Evolutionary conservation across 2,329 filamentous ascomycete genomes (phyloP), one percentile per base, ranked within the genome.

Genomic region (Colletotrichum sp.): DNA sequence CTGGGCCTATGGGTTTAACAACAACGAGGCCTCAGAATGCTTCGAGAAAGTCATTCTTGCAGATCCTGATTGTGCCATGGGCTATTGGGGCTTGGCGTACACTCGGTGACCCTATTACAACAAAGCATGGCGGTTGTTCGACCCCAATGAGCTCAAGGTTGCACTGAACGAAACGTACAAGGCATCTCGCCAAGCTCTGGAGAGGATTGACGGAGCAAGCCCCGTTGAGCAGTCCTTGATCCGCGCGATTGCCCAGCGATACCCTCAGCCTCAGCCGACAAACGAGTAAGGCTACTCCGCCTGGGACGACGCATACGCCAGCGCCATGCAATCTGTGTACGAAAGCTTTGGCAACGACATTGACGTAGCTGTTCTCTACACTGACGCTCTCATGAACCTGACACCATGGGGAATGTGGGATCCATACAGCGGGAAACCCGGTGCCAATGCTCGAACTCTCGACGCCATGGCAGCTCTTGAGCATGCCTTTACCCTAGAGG

Each of bases 1-100:
- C 21, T 93, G 91, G 91, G 85, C 84, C n/a, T 92, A 91, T 80
- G 89, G 84, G 7, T 93, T 92, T 83, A 92, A 92, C 76, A 90
- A 92, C 78, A 88, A 89, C 77, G 91, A 92, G 80, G 88, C 90
- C 2, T 85, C 84, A 16, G 78, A 79, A 38, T 91, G 89, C 79
- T 91, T 90, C 75, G 80, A 87, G 68, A 81, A 84, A 38, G 88
- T 86, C 6, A 85, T 88, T 21, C 77, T 79, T 4, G 81, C 85
- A 66, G 89, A 91, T 75, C 77, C 81, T 0, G 75, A 81, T 6
- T 89, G 85, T 76, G 84, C 85, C 7, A 86, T 91, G 83, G 88
- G 86, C 7, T 86, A 89, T 75, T 91, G 89, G 88, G 89, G 89
- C 1, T 80, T 90, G 34, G 86, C 92, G 3, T 92, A 90, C 79